Percentiles rank a stretch among this genome's conserved stretches.
phyloP scores from a whole-genome alignment of 345 rosid species.

The Bruguiera parviflora region DNA sequence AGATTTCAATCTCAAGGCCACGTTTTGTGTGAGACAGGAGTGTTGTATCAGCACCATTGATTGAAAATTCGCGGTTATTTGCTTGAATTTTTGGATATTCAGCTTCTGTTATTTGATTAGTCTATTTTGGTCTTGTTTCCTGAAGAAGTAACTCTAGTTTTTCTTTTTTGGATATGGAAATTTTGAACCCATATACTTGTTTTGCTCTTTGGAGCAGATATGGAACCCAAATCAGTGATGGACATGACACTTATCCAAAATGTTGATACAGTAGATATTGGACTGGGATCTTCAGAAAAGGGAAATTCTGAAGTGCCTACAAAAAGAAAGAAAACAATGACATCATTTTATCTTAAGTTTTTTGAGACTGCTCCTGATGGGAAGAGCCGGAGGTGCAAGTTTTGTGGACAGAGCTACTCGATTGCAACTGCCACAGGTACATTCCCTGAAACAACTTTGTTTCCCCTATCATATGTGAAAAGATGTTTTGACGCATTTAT shows the following conservation, averaged over 20 bases:
- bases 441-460: slow-evolving; percentile 1
- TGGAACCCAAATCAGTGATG: slow-evolving; percentile 76
- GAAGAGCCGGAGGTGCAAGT: slow-evolving; percentile 87
- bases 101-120: not conserved
- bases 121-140: not conserved
- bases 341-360: slow-evolving; percentile 87
- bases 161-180: not conserved
- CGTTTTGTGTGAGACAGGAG: too few species aligned
- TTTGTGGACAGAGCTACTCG: slow-evolving; percentile 90
- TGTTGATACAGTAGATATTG: slow-evolving; percentile 63
- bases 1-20: too few species aligned
- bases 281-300: slow-evolving; percentile 71
- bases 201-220: slow-evolving; percentile 43
- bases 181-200: not conserved
- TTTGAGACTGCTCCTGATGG: slow-evolving; percentile 83
- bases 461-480: not conserved
- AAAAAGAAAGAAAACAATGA: slow-evolving; percentile 94
- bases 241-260: slow-evolving; percentile 59
- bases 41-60: too few species aligned
- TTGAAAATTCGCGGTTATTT: too few species aligned
- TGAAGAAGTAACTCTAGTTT: not conserved
- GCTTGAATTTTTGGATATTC: not conserved
- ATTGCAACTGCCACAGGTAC: slow-evolving; percentile 93
- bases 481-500: not conserved
- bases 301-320: slow-evolving; percentile 40